Conservation (phyloP, 345 rosid genomes). For the Salix udensis region DNA sequence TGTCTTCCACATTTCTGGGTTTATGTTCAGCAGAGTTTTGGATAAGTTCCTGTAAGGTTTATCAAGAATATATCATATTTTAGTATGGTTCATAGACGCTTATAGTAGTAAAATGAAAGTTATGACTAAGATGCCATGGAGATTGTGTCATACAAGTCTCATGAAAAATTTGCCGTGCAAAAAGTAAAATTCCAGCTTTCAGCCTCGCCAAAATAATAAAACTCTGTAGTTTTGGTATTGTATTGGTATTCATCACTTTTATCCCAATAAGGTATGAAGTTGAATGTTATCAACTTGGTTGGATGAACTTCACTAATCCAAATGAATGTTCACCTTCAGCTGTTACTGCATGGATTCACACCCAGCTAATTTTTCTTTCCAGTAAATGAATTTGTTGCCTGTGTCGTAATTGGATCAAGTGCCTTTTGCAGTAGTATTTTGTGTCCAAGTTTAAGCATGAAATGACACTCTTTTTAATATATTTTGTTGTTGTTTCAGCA, state of each 20-base stretch:
- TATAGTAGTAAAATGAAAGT: neutral
- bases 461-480: conserved; percentile 14
- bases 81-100: neutral
- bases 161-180: neutral
- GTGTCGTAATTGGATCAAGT: neutral
- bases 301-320: neutral
- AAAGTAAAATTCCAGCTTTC: conserved; percentile 1
- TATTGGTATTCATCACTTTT: neutral
- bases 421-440: neutral
- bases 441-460: conserved; percentile 5
- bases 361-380: neutral
- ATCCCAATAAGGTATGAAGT: neutral
- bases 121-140: neutral
- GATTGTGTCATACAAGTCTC: neutral
- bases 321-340: neutral
- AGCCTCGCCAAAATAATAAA: neutral
- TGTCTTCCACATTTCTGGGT: neutral
- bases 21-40: neutral
- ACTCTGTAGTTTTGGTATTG: neutral
- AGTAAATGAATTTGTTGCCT: neutral
- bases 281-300: neutral
- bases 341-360: neutral
- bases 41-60: neutral
- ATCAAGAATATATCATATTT: neutral
- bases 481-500: conserved; percentile 38